phyloP scores from a whole-genome alignment of 2,329 filamentous ascomycete genomes.

The Pseudopyricularia cyperi region DNA sequence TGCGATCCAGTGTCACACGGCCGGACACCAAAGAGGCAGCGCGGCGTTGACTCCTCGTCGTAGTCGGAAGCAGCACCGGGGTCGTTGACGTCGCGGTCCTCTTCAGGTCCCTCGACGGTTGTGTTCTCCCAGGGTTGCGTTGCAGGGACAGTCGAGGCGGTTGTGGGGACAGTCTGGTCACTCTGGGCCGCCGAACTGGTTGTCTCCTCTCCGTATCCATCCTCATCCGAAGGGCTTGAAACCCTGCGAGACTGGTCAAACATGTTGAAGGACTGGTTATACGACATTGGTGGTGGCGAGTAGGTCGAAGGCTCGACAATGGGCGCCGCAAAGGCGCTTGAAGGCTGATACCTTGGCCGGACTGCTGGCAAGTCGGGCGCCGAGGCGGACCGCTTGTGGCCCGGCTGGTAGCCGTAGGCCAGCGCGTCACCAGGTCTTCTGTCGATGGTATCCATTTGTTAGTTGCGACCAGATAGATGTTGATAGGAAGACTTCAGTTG shows the following conservation, averaged over 20 bases:
- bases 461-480: neutral
- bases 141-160: neutral
- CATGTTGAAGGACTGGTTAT: neutral
- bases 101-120: neutral
- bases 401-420: conserved; percentile 1
- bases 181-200: neutral
- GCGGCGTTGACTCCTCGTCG: neutral
- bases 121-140: neutral
- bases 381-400: conserved; percentile 36
- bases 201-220: neutral
- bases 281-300: neutral
- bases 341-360: conserved; percentile 2
- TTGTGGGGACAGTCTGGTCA: neutral
- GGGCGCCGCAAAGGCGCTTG: neutral
- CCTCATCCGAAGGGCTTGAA: neutral
- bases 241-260: neutral
- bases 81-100: neutral
- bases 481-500: neutral
- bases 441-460: neutral
- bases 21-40: neutral
- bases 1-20: conserved; percentile 45
- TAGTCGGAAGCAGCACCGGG: neutral
- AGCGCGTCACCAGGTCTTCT: neutral
- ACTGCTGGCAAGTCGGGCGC: conserved; percentile 29
- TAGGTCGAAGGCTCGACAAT: conserved; percentile 5